A percentile compares a stretch with the other conserved stretches of the same genome.
Conservation (phyloP, 2,329 filamentous ascomycete species). For the Fusarium sulawesiense region DNA sequence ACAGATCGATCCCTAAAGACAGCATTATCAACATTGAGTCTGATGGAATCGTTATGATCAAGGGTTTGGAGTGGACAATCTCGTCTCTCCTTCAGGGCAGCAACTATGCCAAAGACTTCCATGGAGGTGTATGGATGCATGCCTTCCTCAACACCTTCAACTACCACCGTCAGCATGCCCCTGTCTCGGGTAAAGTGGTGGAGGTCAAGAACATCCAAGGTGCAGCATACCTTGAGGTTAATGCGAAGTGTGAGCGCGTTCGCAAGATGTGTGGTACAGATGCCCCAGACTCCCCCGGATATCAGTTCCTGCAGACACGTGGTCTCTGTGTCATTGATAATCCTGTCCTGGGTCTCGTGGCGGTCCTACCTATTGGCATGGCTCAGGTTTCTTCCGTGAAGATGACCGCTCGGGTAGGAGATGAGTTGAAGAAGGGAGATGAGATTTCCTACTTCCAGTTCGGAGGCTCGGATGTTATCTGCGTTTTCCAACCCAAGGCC, state of each 20-base stretch:
- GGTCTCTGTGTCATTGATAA: slow-evolving; percentile 16
- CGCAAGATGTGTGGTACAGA: slow-evolving; percentile 5
- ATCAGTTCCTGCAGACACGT: slow-evolving; percentile 16
- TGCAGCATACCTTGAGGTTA: slow-evolving; percentile 1
- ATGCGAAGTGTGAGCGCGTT: not conserved
- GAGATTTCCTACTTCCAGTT: slow-evolving; percentile 21
- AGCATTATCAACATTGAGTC: slow-evolving; percentile 17
- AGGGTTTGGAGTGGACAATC: slow-evolving; percentile 2
- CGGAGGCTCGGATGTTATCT: slow-evolving; percentile 17
- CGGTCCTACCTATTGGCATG: slow-evolving; percentile 4
- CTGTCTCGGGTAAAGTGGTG: not conserved
- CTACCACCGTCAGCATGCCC: slow-evolving; percentile 7
- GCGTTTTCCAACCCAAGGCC: slow-evolving; percentile 8
- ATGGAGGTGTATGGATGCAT: slow-evolving; percentile 18
- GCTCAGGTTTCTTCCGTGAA: slow-evolving; percentile 3
- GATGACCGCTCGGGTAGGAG: not conserved
- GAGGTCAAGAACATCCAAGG: slow-evolving; percentile 20
- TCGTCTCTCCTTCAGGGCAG: slow-evolving; percentile 15
- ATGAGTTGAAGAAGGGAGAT: slow-evolving; percentile 1
- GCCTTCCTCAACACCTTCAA: slow-evolving; percentile 24
- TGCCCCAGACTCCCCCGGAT: not conserved
- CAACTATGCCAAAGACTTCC: not conserved
- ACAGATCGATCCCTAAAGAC: slow-evolving; percentile 5
- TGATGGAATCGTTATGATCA: slow-evolving; percentile 6
- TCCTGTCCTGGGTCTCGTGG: slow-evolving; percentile 2